Evolutionary conservation across 352 stramenopile species (phyloP).

Genomic region (Aphanomyces invadans): DNA sequence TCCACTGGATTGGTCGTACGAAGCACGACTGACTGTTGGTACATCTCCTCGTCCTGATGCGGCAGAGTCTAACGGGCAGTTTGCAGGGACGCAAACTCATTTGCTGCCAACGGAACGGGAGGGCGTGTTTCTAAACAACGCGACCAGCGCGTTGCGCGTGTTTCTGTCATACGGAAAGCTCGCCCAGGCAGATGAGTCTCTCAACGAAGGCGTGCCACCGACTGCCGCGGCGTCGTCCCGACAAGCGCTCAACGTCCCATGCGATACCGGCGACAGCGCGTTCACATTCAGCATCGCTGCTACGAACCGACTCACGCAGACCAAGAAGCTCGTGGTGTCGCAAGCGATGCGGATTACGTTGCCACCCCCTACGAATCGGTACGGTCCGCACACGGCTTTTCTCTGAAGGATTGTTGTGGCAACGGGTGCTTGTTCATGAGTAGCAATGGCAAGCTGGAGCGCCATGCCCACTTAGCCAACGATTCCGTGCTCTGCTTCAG

Average conservation of each 20-base stretch:
- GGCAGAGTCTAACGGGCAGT: background rate
- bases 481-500: constrained; percentile 83
- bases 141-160: constrained; percentile 54
- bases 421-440: constrained; percentile 6
- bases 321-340: constrained; percentile 56
- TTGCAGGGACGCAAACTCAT: constrained; percentile 26
- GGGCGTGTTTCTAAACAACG: constrained; percentile 74
- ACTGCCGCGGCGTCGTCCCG: constrained; percentile 21
- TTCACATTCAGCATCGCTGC: constrained; percentile 63
- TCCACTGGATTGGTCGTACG: constrained; percentile 76
- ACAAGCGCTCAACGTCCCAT: constrained; percentile 54
- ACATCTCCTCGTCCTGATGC: too few relatives aligned
- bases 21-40: constrained; percentile 54
- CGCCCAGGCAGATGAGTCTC: constrained; percentile 27
- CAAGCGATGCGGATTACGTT: constrained; percentile 40
- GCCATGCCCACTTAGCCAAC: constrained; percentile 62
- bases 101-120: constrained; percentile 54
- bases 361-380: background rate
- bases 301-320: constrained; percentile 63
- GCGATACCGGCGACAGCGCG: constrained; percentile 40
- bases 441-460: constrained; percentile 33
- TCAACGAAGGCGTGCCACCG: background rate
- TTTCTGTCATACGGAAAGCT: constrained; percentile 83
- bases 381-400: background rate
- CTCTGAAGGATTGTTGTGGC: too few relatives aligned